These are phyloP conservation scores for Lecanicillium sp. DNA, from an alignment of 2,329 filamentous ascomycete genomes.

Conservation along the genomic window DNA sequence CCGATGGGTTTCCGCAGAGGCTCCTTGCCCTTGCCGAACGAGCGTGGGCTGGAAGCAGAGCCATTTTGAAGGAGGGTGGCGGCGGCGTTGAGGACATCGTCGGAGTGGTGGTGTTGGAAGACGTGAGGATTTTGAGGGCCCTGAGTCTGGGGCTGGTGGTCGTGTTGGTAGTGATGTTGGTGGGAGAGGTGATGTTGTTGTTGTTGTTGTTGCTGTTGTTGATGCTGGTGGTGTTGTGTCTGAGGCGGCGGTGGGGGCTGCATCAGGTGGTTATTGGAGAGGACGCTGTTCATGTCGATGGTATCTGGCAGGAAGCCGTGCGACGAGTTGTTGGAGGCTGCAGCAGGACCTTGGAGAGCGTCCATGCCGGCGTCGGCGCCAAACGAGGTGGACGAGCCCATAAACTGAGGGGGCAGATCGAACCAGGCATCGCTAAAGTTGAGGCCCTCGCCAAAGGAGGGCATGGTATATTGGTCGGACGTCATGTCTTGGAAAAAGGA, in stretches of 20 bases:
- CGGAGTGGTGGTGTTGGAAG: constrained; percentile 27
- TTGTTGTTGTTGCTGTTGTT: constrained; percentile 13
- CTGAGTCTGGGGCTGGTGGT: constrained; percentile 10
- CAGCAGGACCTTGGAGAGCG: neutral
- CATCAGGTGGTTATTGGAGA: constrained; percentile 19
- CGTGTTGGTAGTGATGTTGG: constrained; percentile 16
- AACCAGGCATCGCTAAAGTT: constrained; percentile 44
- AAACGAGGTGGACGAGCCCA: constrained; percentile 57
- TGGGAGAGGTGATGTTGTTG: constrained; percentile 8
- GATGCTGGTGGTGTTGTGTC: constrained; percentile 16
- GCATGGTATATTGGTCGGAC: constrained; percentile 39
- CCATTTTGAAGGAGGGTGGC: constrained; percentile 43
- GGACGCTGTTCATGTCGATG: neutral
- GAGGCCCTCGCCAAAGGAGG: constrained; percentile 42
- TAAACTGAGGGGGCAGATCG: constrained; percentile 54
- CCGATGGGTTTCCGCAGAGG: constrained; percentile 18
- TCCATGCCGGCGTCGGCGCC: constrained; percentile 37
- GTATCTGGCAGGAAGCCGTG: constrained; percentile 12
- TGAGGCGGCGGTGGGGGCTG: constrained; percentile 26
- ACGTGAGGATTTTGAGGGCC: constrained; percentile 14
- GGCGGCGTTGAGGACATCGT: constrained; percentile 49
- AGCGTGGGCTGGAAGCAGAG: constrained; percentile 5
- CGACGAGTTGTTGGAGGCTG: neutral
- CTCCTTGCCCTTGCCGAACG: constrained; percentile 12
- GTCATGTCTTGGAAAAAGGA: constrained; percentile 48